Conservation (phyloP, 2,329 filamentous ascomycete genomes). For the Pyrenochaeta sp. region DNA sequence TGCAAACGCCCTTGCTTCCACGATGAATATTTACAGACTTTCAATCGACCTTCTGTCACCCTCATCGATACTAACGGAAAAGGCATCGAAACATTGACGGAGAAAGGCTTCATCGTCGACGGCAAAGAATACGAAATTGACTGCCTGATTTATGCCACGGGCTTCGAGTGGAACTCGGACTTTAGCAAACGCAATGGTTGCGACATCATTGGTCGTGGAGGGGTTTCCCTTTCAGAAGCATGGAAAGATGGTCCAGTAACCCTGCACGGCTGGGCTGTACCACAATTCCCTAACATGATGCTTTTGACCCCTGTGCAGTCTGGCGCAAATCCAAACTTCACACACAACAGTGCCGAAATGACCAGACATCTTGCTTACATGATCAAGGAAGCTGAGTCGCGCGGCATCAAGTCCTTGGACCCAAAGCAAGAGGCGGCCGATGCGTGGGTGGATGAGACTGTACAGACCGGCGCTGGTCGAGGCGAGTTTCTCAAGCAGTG, state of each 20-base stretch:
- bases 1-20: slow-evolving; percentile 71
- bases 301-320: slow-evolving; percentile 36
- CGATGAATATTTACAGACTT: slow-evolving; percentile 65
- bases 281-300: slow-evolving; percentile 65
- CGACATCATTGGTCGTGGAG: slow-evolving; percentile 54
- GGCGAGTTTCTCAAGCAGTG: slow-evolving; percentile 55
- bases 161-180: slow-evolving; percentile 48
- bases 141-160: slow-evolving; percentile 57
- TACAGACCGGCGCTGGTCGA: slow-evolving; percentile 51
- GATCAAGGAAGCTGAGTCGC: slow-evolving; percentile 45
- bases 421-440: slow-evolving; percentile 57
- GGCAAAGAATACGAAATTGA: slow-evolving; percentile 59
- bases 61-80: slow-evolving; percentile 68
- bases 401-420: slow-evolving; percentile 50
- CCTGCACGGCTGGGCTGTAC: slow-evolving; percentile 59
- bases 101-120: slow-evolving; percentile 57
- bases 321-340: slow-evolving; percentile 33
- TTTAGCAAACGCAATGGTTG: slow-evolving; percentile 44
- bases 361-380: slow-evolving; percentile 57
- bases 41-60: slow-evolving; percentile 66
- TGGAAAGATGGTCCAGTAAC: slow-evolving; percentile 58
- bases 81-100: slow-evolving; percentile 53
- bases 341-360: slow-evolving; percentile 31
- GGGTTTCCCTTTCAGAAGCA: slow-evolving; percentile 55
- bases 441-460: slow-evolving; percentile 54